Percentiles rank a stretch among this genome's conserved stretches.
phyloP scores from a whole-genome alignment of 345 rosid genomes.

The Citrus mangshanensis region DNA sequence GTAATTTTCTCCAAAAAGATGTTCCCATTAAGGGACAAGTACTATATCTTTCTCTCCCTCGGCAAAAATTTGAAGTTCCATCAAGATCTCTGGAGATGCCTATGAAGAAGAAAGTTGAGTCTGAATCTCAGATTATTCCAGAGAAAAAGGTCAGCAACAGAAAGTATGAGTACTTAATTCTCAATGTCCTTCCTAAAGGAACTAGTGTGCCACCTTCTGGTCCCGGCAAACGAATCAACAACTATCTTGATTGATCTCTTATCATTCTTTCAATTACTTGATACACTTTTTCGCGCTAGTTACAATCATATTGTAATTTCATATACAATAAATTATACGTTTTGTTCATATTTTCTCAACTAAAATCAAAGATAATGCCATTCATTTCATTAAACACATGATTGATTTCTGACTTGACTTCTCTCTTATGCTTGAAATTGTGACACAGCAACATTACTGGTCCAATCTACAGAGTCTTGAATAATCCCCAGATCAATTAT shows the following conservation, averaged over 20 bases:
- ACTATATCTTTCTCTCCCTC: not conserved
- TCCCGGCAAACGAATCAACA: constrained; percentile 32
- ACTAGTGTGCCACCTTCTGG: constrained; percentile 22
- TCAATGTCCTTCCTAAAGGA: constrained; percentile 31
- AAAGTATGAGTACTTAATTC: constrained; percentile 18
- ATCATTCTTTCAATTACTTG: not conserved
- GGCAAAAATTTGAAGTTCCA: not conserved
- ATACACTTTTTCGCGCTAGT: not conserved
- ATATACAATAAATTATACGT: not conserved
- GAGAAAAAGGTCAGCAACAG: not conserved
- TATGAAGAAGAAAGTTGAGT: not conserved
- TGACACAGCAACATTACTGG: not conserved
- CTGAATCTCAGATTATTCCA: not conserved
- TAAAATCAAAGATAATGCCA: no score
- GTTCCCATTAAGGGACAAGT: not conserved
- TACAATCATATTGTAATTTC: not conserved
- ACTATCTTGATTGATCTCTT: constrained; percentile 4
- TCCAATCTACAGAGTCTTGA: not conserved
- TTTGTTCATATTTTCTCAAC: not conserved
- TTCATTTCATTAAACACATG: no score
- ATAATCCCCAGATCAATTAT: not conserved
- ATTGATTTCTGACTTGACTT: no score
- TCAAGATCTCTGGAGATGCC: not conserved
- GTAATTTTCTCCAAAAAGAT: constrained; percentile 1
- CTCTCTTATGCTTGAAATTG: not conserved